A percentile compares a stretch with the other conserved stretches of the same genome.
Evolutionary conservation across 1,284 basidiomycete genomes (phyloP).

Genomic region (Malassezia sp.): DNA sequence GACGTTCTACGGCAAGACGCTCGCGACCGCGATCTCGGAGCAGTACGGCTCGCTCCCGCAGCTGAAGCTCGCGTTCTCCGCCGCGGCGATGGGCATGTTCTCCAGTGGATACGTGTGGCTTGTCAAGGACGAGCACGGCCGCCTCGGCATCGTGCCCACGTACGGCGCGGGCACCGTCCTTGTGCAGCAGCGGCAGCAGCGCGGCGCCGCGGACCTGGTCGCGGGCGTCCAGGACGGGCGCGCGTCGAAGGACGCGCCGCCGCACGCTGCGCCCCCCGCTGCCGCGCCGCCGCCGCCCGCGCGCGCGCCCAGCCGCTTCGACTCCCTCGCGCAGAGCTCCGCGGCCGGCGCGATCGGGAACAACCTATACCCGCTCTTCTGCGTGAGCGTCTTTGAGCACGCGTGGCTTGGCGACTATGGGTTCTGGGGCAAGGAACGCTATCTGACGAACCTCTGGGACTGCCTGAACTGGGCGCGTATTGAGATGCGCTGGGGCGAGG

Average conservation of each 20-base stretch:
- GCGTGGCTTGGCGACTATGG: slow-evolving; percentile 82
- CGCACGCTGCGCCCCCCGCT: background rate
- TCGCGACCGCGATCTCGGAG: slow-evolving; percentile 53
- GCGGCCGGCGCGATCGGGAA: slow-evolving; percentile 49
- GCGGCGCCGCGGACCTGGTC: slow-evolving; percentile 24
- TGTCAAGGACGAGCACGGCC: slow-evolving; percentile 58
- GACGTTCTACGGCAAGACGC: slow-evolving; percentile 18
- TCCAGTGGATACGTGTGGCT: slow-evolving; percentile 77
- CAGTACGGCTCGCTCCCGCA: slow-evolving; percentile 57
- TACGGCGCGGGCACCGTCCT: slow-evolving; percentile 83
- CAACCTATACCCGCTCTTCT: slow-evolving; percentile 65
- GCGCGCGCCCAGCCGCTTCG: slow-evolving; percentile 9
- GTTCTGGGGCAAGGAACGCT: slow-evolving; percentile 84
- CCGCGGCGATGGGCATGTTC: slow-evolving; percentile 64
- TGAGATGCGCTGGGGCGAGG: slow-evolving; percentile 20
- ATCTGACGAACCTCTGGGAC: slow-evolving; percentile 77
- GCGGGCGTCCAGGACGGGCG: slow-evolving; percentile 30
- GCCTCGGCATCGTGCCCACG: slow-evolving; percentile 65
- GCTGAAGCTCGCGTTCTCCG: slow-evolving; percentile 65
- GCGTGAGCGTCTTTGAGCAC: slow-evolving; percentile 76
- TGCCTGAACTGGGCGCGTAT: slow-evolving; percentile 66
- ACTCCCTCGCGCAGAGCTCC: slow-evolving; percentile 13
- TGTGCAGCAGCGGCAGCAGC: slow-evolving; percentile 49
- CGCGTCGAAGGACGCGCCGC: slow-evolving; percentile 14
- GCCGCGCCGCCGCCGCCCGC: background rate